Conservation (phyloP, 1,284 basidiomycete genomes). For the Rhodofomes roseus region DNA sequence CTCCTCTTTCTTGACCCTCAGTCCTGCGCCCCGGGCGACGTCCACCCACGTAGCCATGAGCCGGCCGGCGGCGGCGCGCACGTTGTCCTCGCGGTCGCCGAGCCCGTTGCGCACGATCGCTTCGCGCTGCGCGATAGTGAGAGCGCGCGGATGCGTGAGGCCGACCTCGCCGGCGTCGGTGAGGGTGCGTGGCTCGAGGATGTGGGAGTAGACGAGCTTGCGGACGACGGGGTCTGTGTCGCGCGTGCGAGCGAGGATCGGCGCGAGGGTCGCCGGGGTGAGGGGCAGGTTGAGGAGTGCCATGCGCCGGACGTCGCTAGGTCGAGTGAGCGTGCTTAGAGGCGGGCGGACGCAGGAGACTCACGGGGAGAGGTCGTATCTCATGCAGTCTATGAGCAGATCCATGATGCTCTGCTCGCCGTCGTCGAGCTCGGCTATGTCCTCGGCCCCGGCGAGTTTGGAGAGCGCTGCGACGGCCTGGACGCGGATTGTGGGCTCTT, state of each 20-base stretch:
- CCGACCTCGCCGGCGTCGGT: constrained; percentile 34
- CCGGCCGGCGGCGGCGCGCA: constrained; percentile 76
- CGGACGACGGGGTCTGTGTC: constrained; percentile 85
- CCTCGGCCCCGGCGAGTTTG: constrained; percentile 79
- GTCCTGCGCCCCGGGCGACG: constrained; percentile 29
- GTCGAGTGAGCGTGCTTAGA: constrained; percentile 3
- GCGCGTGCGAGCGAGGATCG: constrained; percentile 78
- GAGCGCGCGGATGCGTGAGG: constrained; percentile 62
- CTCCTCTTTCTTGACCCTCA: constrained; percentile 47
- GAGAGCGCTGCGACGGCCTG: constrained; percentile 86
- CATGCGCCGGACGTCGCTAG: constrained; percentile 87
- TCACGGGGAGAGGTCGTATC: constrained; percentile 77
- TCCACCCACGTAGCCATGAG: constrained; percentile 81
- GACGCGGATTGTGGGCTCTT: constrained; percentile 79
- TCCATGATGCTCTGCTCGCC: constrained; percentile 66
- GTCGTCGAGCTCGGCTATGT: constrained; percentile 61
- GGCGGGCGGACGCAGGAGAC: constrained; percentile 23
- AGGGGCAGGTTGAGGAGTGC: constrained; percentile 80
- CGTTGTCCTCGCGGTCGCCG: constrained; percentile 84
- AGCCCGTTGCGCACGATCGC: constrained; percentile 78
- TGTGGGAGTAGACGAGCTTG: constrained; percentile 74
- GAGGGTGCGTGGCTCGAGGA: constrained; percentile 40
- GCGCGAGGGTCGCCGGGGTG: constrained; percentile 55
- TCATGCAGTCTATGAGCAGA: constrained; percentile 70
- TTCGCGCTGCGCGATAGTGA: constrained; percentile 78